Evolutionary conservation across 345 rosid genomes (phyloP).

Genomic region (Hibiscus syriacus): DNA sequence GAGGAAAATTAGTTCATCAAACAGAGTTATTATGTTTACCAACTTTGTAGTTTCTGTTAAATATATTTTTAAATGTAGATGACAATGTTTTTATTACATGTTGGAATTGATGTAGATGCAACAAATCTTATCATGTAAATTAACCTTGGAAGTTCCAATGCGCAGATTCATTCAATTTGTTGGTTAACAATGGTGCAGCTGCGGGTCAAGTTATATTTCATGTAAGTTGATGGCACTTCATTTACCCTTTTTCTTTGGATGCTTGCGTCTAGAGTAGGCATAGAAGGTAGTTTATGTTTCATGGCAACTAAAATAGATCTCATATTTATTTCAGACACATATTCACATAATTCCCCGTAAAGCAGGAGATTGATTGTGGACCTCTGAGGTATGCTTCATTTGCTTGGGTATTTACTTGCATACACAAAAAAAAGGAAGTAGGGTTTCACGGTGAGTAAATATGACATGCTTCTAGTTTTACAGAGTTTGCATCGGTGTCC

Average conservation of each 20-base stretch:
- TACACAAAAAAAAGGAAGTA: not conserved
- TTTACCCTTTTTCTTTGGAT: conserved; percentile 3
- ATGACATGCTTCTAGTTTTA: conserved; percentile 3
- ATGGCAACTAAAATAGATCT: not conserved
- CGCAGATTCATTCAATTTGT: conserved; percentile 89
- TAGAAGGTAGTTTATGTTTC: not conserved
- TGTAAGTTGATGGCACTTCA: conserved; percentile 32
- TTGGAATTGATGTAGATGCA: not conserved
- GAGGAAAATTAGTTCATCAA: not conserved
- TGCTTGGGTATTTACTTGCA: not conserved
- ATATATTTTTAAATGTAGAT: conserved; percentile 1
- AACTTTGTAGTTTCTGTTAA: not conserved
- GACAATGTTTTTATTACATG: not conserved
- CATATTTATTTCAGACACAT: conserved; percentile 55
- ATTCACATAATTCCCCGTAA: conserved; percentile 92
- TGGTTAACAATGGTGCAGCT: conserved; percentile 88
- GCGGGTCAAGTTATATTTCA: conserved; percentile 98
- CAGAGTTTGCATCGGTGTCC: conserved; percentile 65
- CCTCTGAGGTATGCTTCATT: conserved; percentile 57
- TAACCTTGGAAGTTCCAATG: not conserved
- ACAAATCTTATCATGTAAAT: not conserved
- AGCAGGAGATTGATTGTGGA: conserved; percentile 77
- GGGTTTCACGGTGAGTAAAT: not conserved
- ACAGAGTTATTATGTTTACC: not conserved
- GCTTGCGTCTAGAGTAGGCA: too few species aligned